Percentiles rank a stretch among this genome's conserved stretches.
phyloP scores from a whole-genome alignment of 2,329 filamentous ascomycete species.

The Macroventuria anomochaeta region DNA sequence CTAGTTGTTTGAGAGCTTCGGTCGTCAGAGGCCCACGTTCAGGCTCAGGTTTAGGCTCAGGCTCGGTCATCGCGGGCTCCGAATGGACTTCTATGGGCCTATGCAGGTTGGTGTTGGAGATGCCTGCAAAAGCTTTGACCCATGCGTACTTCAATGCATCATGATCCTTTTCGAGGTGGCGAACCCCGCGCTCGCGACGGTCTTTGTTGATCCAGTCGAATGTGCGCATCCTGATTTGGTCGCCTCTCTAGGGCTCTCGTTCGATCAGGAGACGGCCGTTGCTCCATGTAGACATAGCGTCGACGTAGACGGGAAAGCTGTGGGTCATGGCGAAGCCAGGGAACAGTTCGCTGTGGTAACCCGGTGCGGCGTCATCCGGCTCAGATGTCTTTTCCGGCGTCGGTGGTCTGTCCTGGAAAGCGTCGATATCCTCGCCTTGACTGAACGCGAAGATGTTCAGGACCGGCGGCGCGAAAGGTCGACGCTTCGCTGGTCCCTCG shows the following conservation, averaged over 20 bases:
- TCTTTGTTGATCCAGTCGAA: constrained; percentile 1
- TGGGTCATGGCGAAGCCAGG: neutral
- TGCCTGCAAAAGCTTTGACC: neutral
- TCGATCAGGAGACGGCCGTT: neutral
- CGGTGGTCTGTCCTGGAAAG: neutral
- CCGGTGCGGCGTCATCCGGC: no score
- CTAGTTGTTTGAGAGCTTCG: neutral
- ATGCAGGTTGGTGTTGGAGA: no score
- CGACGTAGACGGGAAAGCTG: constrained; percentile 1
- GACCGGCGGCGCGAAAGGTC: no score
- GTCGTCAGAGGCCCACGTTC: no score
- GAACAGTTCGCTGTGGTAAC: no score
- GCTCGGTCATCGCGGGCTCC: no score
- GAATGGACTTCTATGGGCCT: no score
- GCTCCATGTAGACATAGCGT: constrained; percentile 4
- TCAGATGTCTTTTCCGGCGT: neutral
- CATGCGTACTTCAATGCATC: neutral
- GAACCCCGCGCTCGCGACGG: constrained; percentile 2
- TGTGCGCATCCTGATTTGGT: constrained; percentile 1
- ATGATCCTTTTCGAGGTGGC: neutral
- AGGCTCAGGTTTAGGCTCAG: neutral
- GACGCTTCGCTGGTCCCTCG: no score
- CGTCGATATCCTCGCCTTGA: neutral
- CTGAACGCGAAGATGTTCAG: constrained; percentile 1
- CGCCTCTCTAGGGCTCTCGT: constrained; percentile 3